Base-by-base conservation (phyloP, 2,329 filamentous ascomycete species). In the Neofusicoccum laricinum region DNA sequence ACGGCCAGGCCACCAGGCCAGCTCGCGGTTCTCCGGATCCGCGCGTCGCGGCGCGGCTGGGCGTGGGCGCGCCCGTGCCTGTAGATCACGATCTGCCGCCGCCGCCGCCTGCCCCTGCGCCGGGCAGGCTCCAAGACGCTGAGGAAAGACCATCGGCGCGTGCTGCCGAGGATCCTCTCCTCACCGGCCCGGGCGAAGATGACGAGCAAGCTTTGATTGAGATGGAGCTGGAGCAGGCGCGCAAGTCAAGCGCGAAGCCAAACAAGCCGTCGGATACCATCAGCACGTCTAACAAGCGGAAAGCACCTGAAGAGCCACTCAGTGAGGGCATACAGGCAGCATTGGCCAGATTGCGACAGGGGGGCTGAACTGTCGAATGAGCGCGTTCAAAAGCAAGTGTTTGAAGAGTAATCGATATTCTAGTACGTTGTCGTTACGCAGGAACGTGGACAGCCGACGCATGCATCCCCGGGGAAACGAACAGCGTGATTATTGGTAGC, bases 301-400 rank as follows among this genome's bases (percentile, higher is more conserved):
- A 79, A 67, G 70, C 71, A 30, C 53, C 32, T 50, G 75, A 81
- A 14, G 79, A 81, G 55, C 76, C 78, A n/a, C 70, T 87, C 66
- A 84, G 80, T 68, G 84, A 86, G 55, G 86, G 86, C 10, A 81
- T 88, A 58, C 81, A 83, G 77, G 84, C 84, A 34, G 86, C 86
- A 4, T 71, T 88, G 58, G 83, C 80, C 53, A 87, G 82, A 68
- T 72, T 88, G 55, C 77, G 86, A 66, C 71, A 77, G 58, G 71
- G 75, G 17, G 36, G 63, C 17, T 51, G 46, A 64, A 21, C 25
- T 30, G 25, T 30, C 25, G 25, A 4, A 30, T 30, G 25, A 30
- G 4, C 25, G 25, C 25, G 25, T 30, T 30, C 25, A 30, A 30
- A 30, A 30, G 25, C 25, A 30, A 30, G 7, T 30, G 25, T 30